A percentile compares a stretch with the other conserved stretches of the same genome.
Conservation (phyloP, 1,284 basidiomycete species). For the Prillingera fragicola region DNA sequence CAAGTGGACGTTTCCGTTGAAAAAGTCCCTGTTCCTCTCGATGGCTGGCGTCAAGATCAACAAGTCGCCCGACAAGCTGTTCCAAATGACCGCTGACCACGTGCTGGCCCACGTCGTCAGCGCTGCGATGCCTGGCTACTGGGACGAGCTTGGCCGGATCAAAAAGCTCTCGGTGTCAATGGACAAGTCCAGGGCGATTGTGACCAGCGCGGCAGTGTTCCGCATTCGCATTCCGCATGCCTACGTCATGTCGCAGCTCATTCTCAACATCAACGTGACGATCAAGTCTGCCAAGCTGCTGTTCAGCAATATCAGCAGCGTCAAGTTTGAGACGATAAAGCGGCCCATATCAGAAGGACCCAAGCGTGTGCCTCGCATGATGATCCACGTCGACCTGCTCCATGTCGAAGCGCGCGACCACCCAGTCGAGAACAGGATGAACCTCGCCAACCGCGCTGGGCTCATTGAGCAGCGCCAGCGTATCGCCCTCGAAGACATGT, state of each 20-base stretch:
- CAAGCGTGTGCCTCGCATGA: constrained; percentile 64
- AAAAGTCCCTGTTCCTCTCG: constrained; percentile 38
- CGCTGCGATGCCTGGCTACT: constrained; percentile 50
- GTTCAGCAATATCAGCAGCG: constrained; percentile 33
- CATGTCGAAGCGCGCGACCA: constrained; percentile 83
- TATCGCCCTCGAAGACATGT: constrained; percentile 71
- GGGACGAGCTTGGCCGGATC: constrained; percentile 73
- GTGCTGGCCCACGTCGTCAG: constrained; percentile 51
- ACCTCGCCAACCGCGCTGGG: constrained; percentile 72
- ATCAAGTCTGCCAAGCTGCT: constrained; percentile 67
- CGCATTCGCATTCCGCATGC: constrained; percentile 73
- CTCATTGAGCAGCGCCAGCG: constrained; percentile 69
- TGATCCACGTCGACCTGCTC: constrained; percentile 58
- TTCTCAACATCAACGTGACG: constrained; percentile 61
- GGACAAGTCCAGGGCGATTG: constrained; percentile 11
- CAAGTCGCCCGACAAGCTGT: constrained; percentile 15
- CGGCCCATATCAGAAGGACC: constrained; percentile 63
- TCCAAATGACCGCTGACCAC: constrained; percentile 40
- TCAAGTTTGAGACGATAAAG: constrained; percentile 36
- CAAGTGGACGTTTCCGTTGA: constrained; percentile 42
- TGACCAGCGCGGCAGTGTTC: constrained; percentile 56
- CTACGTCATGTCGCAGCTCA: constrained; percentile 67
- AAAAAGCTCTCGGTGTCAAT: constrained; percentile 56
- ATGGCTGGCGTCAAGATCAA: constrained; percentile 24
- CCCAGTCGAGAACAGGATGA: constrained; percentile 73